Percentiles rank a stretch among this genome's conserved stretches.
phyloP scores from a whole-genome alignment of 2,329 filamentous ascomycete species.

The Chrysoporthe puriensis region DNA sequence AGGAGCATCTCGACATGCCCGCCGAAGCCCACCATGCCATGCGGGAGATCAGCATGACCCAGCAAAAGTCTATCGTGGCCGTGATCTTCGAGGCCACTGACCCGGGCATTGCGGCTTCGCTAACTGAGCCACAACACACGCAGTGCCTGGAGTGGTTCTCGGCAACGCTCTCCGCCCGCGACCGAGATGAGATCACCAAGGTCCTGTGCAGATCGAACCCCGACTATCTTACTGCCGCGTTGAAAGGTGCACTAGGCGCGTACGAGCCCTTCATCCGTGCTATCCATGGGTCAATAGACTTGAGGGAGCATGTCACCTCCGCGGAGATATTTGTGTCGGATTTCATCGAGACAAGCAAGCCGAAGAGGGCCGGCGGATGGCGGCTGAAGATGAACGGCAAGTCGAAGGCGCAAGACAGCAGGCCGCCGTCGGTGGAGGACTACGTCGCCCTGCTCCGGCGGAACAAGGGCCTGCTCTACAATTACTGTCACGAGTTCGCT shows the following conservation, averaged over 20 bases:
- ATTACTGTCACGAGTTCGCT: slow-evolving; percentile 71
- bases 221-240: slow-evolving; percentile 70
- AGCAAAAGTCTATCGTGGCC: slow-evolving; percentile 63
- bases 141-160: slow-evolving; percentile 72
- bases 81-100: slow-evolving; percentile 64
- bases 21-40: slow-evolving; percentile 61
- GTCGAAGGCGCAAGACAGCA: slow-evolving; percentile 39
- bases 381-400: slow-evolving; percentile 48
- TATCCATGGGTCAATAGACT: slow-evolving; percentile 72
- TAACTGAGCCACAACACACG: slow-evolving; percentile 64
- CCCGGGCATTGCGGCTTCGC: slow-evolving; percentile 46
- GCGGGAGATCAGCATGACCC: slow-evolving; percentile 57
- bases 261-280: slow-evolving; percentile 76
- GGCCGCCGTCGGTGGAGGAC: slow-evolving; percentile 68
- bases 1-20: slow-evolving; percentile 56
- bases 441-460: slow-evolving; percentile 69
- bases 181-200: slow-evolving; percentile 71
- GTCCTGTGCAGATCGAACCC: slow-evolving; percentile 70
- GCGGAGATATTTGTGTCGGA: slow-evolving; percentile 72
- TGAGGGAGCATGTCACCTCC: slow-evolving; percentile 70
- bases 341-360: slow-evolving; percentile 64
- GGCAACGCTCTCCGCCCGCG: slow-evolving; percentile 70
- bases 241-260: slow-evolving; percentile 66
- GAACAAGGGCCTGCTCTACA: slow-evolving; percentile 67
- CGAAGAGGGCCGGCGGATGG: slow-evolving; percentile 43